These are phyloP conservation scores for Rhodosorus marinus DNA, from an alignment of 23 red algal species.

Conservation along the genomic window DNA sequence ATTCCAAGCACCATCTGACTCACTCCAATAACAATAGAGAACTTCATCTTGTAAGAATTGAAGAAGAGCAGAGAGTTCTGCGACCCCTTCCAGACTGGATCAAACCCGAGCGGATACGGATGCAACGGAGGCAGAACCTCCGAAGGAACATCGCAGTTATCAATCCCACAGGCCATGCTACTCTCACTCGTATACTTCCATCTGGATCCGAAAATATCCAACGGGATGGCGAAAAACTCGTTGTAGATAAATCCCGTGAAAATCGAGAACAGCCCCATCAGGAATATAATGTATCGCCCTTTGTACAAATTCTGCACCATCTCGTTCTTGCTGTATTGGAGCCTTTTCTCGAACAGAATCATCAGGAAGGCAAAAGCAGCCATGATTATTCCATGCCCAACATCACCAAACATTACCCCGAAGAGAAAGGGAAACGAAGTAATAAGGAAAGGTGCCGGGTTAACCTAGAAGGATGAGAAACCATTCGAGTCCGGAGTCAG, in stretches of 20 bases:
- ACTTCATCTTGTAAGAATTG: conserved; percentile 99
- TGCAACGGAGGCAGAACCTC: conserved; percentile 27
- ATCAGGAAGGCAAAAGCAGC: conserved; percentile 44
- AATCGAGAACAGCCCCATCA: conserved; percentile 94
- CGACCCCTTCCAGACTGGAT: conserved; percentile 74
- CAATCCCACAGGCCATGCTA: conserved; percentile 77
- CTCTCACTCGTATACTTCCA: conserved; percentile 46
- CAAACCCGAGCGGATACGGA: conserved; percentile 83
- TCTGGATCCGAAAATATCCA: conserved; percentile 64
- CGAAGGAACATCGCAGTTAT: conserved; percentile 45
- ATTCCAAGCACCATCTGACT: conserved; percentile 89
- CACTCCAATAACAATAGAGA: conserved; percentile 79
- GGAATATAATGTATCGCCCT: conserved; percentile 71
- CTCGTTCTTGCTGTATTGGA: conserved; percentile 38
- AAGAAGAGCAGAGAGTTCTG: conserved; percentile 63
- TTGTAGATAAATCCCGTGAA: conserved; percentile 95
- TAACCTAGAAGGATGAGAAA: no score
- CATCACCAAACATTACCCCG: conserved; percentile 97
- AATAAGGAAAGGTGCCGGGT: conserved; percentile 79
- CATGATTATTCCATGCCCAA: conserved; percentile 94
- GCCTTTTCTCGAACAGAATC: conserved; percentile 34
- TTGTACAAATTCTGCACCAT: conserved; percentile 81
- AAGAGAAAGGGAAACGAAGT: conserved; percentile 91
- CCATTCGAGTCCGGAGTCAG: no score
- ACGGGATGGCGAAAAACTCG: conserved; percentile 77